A percentile compares a stretch with the other conserved stretches of the same genome.
These are phyloP conservation scores for Coemansia sp. DNA, from an alignment of 192 early-diverging fungal species.

Conservation along the genomic window DNA sequence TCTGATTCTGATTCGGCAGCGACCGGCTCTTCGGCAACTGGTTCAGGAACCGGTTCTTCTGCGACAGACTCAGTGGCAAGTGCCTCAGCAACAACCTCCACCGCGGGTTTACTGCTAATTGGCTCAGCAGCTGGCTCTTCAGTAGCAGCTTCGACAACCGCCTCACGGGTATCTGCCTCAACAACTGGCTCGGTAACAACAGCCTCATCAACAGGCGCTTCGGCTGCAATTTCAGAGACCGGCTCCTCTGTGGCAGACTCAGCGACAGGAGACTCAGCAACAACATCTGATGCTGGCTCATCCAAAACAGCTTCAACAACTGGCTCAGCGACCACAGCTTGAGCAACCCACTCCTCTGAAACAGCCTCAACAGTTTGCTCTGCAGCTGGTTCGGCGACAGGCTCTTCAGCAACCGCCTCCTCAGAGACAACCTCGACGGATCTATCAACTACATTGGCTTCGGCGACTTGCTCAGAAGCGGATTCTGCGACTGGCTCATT, in stretches of 20 bases:
- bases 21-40: not conserved
- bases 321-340: slow-evolving; percentile 7
- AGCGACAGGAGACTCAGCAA: not conserved
- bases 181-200: not conserved
- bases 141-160: not conserved
- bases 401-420: not conserved
- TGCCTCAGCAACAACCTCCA: not conserved
- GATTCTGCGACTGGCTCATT: not conserved
- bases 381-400: too few relatives aligned
- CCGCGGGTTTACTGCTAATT: not conserved
- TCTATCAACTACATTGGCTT: not conserved
- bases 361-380: not conserved
- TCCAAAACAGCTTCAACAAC: slow-evolving; percentile 8
- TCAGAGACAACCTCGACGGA: too few relatives aligned
- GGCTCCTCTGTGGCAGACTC: not conserved
- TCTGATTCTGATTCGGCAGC: slow-evolving; percentile 4
- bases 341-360: not conserved
- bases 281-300: not conserved
- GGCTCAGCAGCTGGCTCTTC: not conserved
- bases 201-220: not conserved
- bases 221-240: slow-evolving; percentile 1
- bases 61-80: not conserved
- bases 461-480: not conserved
- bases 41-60: not conserved
- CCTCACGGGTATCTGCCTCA: too few relatives aligned